phyloP scores from a whole-genome alignment of 164 flowering plant genomes.

The Brasenia schreberi region DNA sequence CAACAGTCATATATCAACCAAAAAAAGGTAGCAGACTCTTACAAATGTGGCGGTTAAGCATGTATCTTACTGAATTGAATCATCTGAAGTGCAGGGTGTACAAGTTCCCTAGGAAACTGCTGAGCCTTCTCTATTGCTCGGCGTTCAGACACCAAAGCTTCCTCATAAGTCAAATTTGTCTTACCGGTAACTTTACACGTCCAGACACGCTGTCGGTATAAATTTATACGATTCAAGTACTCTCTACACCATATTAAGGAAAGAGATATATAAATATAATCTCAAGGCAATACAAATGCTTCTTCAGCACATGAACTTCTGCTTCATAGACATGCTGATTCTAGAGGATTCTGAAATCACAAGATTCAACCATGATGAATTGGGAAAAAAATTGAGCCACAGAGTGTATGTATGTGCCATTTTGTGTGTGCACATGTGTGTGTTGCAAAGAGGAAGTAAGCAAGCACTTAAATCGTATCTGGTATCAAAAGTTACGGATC shows the following conservation, averaged over 20 bases:
- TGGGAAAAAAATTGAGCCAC: background rate
- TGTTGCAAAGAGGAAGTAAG: background rate
- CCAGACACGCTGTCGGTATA: conserved; percentile 81
- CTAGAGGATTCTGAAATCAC: too few species aligned
- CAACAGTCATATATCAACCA: background rate
- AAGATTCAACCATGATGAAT: background rate
- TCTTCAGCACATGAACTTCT: too few species aligned
- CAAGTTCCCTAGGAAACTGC: conserved; percentile 57
- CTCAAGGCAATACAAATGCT: too few species aligned
- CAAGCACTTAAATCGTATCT: background rate
- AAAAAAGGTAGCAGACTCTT: background rate
- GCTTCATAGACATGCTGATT: too few species aligned
- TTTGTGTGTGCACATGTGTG: too few species aligned
- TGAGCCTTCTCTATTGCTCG: conserved; percentile 61
- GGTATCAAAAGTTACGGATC: background rate
- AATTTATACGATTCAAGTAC: conserved; percentile 61
- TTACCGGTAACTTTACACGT: conserved; percentile 82
- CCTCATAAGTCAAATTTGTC: conserved; percentile 79
- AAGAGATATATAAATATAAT: background rate
- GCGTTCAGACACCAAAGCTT: conserved; percentile 83
- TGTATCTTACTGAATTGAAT: conserved; percentile 69
- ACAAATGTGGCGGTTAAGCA: background rate
- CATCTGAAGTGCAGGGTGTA: conserved; percentile 44
- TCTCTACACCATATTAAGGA: conserved; percentile 44
- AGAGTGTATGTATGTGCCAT: too few species aligned